Evolutionary conservation across 257 asterid species (phyloP).

Genomic region (Nicotiana obtusifolia): DNA sequence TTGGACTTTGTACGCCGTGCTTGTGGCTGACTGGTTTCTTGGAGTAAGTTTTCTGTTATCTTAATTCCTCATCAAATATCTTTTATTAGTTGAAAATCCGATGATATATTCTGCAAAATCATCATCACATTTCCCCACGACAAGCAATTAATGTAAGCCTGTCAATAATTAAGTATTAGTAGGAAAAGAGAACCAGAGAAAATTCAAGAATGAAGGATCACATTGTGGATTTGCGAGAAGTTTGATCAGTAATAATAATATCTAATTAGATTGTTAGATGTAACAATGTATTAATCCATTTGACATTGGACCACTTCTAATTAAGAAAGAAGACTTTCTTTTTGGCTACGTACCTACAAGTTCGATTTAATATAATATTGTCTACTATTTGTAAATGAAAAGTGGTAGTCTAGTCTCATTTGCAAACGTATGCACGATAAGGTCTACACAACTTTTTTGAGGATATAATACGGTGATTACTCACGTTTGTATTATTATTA

Average conservation of each 20-base stretch:
- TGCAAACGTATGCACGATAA: neutral
- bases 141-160: neutral
- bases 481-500: neutral
- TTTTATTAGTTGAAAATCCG: neutral
- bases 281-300: neutral
- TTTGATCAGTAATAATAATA: neutral
- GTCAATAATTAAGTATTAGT: neutral
- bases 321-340: neutral
- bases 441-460: neutral
- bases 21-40: constrained; percentile 63
- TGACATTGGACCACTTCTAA: neutral
- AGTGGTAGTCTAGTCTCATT: neutral
- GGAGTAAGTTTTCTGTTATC: constrained; percentile 48
- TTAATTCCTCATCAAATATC: neutral
- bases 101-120: neutral
- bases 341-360: neutral
- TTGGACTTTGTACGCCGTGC: constrained; percentile 76
- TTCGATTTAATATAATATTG: neutral
- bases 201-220: neutral
- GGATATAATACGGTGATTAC: neutral
- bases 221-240: neutral
- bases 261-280: neutral
- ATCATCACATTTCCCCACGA: neutral
- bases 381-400: neutral
- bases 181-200: neutral